Percentiles rank a stretch among this genome's conserved stretches.
Conservation (phyloP, 371 early-diverging fungal genomes). For the Enteropsectra breve region DNA sequence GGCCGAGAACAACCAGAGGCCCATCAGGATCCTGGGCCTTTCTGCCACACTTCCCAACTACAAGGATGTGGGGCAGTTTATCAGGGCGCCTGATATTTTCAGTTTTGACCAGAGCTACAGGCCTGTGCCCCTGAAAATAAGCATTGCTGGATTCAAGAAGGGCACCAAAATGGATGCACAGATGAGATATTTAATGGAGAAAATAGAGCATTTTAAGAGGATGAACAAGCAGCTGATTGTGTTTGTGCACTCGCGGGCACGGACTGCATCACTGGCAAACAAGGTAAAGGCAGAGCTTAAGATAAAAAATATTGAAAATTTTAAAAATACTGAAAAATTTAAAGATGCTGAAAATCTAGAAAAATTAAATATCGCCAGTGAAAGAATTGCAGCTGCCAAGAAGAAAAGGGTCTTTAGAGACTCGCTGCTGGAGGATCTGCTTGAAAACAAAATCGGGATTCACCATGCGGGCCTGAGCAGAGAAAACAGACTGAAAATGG, state of each 20-base stretch:
- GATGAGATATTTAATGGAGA: conserved; percentile 51
- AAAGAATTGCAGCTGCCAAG: conserved; percentile 1
- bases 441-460: conserved; percentile 69
- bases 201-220: conserved; percentile 37
- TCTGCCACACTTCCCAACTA: conserved; percentile 97
- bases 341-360: conserved; percentile 67
- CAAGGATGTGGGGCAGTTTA: conserved; percentile 82
- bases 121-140: conserved; percentile 64
- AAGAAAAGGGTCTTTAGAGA: background rate
- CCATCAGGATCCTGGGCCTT: conserved; percentile 84
- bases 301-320: conserved; percentile 66
- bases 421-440: conserved; percentile 14
- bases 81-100: conserved; percentile 79
- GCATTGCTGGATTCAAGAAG: conserved; percentile 63
- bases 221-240: conserved; percentile 81
- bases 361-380: background rate
- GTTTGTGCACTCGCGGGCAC: conserved; percentile 91
- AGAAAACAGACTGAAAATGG: conserved; percentile 78
- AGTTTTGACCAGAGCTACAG: conserved; percentile 79
- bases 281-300: conserved; percentile 67
- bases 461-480: conserved; percentile 97
- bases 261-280: conserved; percentile 82
- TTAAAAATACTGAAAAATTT: too few relatives aligned
- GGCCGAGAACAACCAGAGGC: conserved; percentile 75
- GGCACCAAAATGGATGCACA: conserved; percentile 53